These are phyloP conservation scores for Kwoniella heveanensis DNA, from an alignment of 768 basidiomycete genomes.

Conservation along the genomic window DNA sequence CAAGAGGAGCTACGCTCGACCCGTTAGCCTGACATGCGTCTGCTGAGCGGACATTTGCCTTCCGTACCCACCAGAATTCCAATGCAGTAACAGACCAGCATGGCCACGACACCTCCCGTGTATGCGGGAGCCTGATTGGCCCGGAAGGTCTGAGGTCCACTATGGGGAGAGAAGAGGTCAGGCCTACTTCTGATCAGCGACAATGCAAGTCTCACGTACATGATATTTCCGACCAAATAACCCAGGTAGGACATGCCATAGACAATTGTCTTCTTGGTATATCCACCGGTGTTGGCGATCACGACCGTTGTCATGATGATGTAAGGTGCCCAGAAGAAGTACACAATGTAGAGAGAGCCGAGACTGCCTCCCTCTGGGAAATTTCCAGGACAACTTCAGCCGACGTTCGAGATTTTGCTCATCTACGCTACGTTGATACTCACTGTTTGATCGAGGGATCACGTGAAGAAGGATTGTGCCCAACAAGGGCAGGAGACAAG, in stretches of 20 bases:
- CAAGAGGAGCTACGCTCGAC: too few species aligned
- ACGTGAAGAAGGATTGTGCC: conserved; percentile 38
- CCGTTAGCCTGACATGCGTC: too few species aligned
- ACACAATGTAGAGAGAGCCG: conserved; percentile 15
- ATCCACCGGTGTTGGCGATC: conserved; percentile 39
- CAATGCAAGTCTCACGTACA: not conserved
- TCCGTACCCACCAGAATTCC: not conserved
- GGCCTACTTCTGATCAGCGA: too few species aligned
- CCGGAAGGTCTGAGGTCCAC: conserved; percentile 24
- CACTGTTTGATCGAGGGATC: conserved; percentile 8
- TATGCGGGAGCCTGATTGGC: conserved; percentile 35
- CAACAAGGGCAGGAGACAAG: conserved; percentile 31
- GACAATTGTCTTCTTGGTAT: conserved; percentile 38
- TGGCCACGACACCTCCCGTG: conserved; percentile 28
- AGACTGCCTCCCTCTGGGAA: conserved; percentile 4
- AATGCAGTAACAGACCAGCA: conserved; percentile 29
- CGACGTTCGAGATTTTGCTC: too few species aligned
- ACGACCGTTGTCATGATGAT: conserved; percentile 27
- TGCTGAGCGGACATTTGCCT: too few species aligned
- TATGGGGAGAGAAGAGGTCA: too few species aligned
- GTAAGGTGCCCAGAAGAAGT: conserved; percentile 42
- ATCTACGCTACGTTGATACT: too few species aligned
- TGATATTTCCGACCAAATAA: conserved; percentile 32
- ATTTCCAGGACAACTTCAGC: too few species aligned
- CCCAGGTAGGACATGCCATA: conserved; percentile 40